Conservation (phyloP, 2,329 filamentous ascomycete genomes). For the Phyllosticta citriasiana region DNA sequence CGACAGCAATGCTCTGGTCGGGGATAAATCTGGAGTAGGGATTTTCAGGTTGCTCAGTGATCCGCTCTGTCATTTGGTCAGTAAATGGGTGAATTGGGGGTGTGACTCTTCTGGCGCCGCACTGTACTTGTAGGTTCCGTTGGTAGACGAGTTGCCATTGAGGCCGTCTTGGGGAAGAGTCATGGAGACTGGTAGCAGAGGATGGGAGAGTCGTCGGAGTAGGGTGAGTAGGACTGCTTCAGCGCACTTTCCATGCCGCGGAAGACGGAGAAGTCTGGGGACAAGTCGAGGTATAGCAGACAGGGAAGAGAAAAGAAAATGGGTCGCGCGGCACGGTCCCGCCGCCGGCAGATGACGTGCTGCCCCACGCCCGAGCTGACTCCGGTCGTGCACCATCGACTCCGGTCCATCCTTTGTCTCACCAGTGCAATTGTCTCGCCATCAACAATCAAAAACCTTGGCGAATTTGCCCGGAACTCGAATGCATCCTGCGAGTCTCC, state of each 20-base stretch:
- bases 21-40: slow-evolving; percentile 79
- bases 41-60: slow-evolving; percentile 65
- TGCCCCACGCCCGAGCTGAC: neutral
- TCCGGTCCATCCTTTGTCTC: neutral
- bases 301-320: slow-evolving; percentile 1
- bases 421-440: neutral
- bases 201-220: slow-evolving; percentile 9
- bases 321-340: neutral
- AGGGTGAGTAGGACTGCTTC: slow-evolving; percentile 8
- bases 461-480: too few species aligned
- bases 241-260: slow-evolving; percentile 8
- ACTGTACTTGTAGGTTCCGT: slow-evolving; percentile 9
- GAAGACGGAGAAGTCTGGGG: slow-evolving; percentile 1
- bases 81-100: neutral
- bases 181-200: slow-evolving; percentile 12
- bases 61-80: slow-evolving; percentile 3
- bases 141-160: neutral
- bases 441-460: neutral
- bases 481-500: too few species aligned
- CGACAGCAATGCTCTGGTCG: slow-evolving; percentile 75
- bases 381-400: neutral
- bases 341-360: slow-evolving; percentile 4
- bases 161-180: neutral
- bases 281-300: neutral
- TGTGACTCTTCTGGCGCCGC: slow-evolving; percentile 1